Percentiles rank a stretch among this genome's conserved stretches.
Evolutionary conservation across 345 rosid genomes (phyloP).

Genomic region (Aurinia saxatilis): DNA sequence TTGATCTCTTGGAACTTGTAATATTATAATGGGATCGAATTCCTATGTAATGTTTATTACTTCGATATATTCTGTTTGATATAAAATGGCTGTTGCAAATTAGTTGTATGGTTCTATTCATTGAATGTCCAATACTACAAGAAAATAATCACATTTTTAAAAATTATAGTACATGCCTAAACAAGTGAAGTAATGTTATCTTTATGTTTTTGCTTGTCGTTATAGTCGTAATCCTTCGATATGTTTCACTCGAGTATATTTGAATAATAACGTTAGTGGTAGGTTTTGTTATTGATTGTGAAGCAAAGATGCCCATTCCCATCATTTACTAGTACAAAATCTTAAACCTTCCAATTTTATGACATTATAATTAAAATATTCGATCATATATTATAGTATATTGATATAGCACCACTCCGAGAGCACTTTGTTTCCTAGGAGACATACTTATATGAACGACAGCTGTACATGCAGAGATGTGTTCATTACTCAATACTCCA

Average conservation of each 20-base stretch:
- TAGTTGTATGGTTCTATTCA: neutral
- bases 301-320: slow-evolving; percentile 1
- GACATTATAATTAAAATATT: neutral
- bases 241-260: neutral
- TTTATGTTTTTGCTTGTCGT: too few relatives aligned
- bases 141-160: too few relatives aligned
- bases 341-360: neutral
- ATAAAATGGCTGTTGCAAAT: neutral
- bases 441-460: slow-evolving; percentile 38
- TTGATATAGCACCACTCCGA: slow-evolving; percentile 6
- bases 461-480: slow-evolving; percentile 31
- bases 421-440: slow-evolving; percentile 47
- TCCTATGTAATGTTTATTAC: slow-evolving; percentile 28
- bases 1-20: slow-evolving; percentile 29
- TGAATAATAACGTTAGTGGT: slow-evolving; percentile 2
- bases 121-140: neutral
- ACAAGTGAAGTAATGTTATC: too few relatives aligned
- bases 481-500: neutral
- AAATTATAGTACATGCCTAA: too few relatives aligned
- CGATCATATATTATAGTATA: neutral
- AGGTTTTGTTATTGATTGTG: neutral
- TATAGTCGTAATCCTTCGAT: too few relatives aligned
- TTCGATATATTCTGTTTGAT: slow-evolving; percentile 26
- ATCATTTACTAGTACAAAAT: neutral
- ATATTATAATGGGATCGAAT: neutral